Base-by-base conservation (phyloP, 1,139 yeast species). In the Lodderomyces oxycetoniae region DNA sequence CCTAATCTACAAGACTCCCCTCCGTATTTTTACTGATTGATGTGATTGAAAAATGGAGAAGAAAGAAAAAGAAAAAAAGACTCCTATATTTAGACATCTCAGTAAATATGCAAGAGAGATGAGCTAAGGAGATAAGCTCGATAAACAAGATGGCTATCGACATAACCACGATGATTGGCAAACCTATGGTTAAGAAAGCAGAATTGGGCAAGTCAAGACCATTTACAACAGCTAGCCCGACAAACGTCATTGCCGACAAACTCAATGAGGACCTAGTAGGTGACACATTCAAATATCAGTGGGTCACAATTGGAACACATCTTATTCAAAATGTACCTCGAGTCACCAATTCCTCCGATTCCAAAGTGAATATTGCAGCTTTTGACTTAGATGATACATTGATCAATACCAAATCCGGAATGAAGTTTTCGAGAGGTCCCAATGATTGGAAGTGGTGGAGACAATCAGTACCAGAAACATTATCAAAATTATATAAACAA, bases 311-410 rank as follows among this genome's bases (percentile, higher is more conserved):
- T 2, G 67, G 68, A 2, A 57, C 68, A 3, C 67, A 66, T 44
- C 41, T 67, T 26, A 53, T 67, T 8, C 43, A 48, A 4, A 59
- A 63, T 34, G 38, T 55, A 0, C 71, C 73, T 1, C n/a, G 10
- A 8, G 31, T 15, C 25, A 24, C 14, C 26, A 7, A 6, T 10
- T 15, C 8, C 26, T 31, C 20, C n/a, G 26, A 28, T 16, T 20
- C 33, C 7, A 30, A 30, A 13, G 40, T 63, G 8, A 67, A 65
- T 40, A 52, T 83, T 1, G 86, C 87, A 0, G 81, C 83, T 0
- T 86, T 86, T 51, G 95, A 86, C 52, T 59, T 86, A 32, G 95
- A 86, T 56, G 77, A 73, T 1, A 86, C 95, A 0, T 47, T 86
- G n/a, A 70, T 82, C 1, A 50, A 50, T 4, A 76, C 94, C 1